Evolutionary conservation across 305 asterid species (phyloP).

Genomic region (Fraxinus angustifolia): DNA sequence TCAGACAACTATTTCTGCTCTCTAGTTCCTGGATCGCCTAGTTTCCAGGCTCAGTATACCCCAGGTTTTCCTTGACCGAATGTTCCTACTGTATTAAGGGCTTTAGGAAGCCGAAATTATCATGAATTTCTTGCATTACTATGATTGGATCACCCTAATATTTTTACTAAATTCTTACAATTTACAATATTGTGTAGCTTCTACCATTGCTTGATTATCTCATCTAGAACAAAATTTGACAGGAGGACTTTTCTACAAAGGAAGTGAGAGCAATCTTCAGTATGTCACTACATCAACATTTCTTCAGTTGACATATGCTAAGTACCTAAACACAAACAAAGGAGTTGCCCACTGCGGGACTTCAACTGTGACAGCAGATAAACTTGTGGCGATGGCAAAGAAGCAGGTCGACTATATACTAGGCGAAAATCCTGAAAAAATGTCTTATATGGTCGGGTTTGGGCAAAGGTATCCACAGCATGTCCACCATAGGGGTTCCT

Average conservation of each 20-base stretch:
- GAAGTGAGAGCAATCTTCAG: conserved; percentile 74
- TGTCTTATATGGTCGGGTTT: conserved; percentile 85
- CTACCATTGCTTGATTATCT: neutral
- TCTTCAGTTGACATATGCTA: conserved; percentile 65
- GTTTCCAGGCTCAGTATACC: conserved; percentile 79
- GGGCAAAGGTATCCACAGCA: conserved; percentile 59
- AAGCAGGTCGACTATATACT: conserved; percentile 77
- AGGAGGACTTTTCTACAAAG: conserved; percentile 70
- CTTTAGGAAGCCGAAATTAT: neutral
- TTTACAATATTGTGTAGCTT: neutral
- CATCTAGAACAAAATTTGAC: neutral
- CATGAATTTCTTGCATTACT: neutral
- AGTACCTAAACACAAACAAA: conserved; percentile 43
- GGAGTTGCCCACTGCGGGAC: conserved; percentile 54
- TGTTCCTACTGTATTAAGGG: neutral
- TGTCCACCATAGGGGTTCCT: conserved; percentile 78
- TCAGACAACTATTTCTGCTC: conserved; percentile 85
- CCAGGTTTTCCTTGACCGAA: conserved; percentile 40
- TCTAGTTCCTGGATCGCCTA: conserved; percentile 69
- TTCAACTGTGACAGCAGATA: conserved; percentile 41
- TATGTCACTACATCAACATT: conserved; percentile 73
- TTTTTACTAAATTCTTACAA: neutral
- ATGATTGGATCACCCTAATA: neutral
- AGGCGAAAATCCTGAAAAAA: conserved; percentile 62
- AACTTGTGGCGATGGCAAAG: conserved; percentile 47